Evolutionary conservation across 441 rosid species (phyloP), one percentile per base, ranked within the genome.

Genomic region (Syzygium syzygioides): DNA sequence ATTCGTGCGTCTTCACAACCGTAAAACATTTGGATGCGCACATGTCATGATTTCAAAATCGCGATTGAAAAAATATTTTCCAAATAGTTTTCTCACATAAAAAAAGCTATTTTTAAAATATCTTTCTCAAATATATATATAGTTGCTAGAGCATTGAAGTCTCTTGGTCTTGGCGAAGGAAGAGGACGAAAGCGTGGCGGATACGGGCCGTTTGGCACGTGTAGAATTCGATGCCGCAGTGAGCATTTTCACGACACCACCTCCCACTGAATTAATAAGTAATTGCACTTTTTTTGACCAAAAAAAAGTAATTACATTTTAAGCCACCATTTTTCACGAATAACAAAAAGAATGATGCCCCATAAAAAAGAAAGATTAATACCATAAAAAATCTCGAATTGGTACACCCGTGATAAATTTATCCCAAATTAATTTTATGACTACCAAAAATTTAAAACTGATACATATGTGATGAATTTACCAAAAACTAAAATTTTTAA

Each of bases 21-120:
- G 5, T 0, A 18, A 9, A 34, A 18, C 14, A 2, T 57, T 2
- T 12, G 5, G 8, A 57, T 2, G 26, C 18, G 11, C 0, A 4
- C 14, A 11, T 25, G 6, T 57, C 62, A 25, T 25, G 7, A 5
- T 68, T 3, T 34, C 3, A 68, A 68, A 34, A 68, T 19, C 10
- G 20, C 2, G 4, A 20, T 3, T 10, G 14, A 4, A 68, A 19
- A 19, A 18, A 9, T 32, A 34, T 34, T 3, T 68, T 68, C 2
- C 4, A 32, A 32, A 32, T 32, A 3, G 19, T 66, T 32, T 2
- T 32, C 12, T 18, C 9, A 32, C 7, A 66, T 66, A 18, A 66
- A 66, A 59, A 66, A 32, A 66, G 79, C 13, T 1, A 66, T 60
- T 60, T 9, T 17, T 6, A 30, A 32, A 66, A 18, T 66, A 66